Evolutionary conservation across 805 yeast species (phyloP).

Genomic region (Wickerhamomyces alni): DNA sequence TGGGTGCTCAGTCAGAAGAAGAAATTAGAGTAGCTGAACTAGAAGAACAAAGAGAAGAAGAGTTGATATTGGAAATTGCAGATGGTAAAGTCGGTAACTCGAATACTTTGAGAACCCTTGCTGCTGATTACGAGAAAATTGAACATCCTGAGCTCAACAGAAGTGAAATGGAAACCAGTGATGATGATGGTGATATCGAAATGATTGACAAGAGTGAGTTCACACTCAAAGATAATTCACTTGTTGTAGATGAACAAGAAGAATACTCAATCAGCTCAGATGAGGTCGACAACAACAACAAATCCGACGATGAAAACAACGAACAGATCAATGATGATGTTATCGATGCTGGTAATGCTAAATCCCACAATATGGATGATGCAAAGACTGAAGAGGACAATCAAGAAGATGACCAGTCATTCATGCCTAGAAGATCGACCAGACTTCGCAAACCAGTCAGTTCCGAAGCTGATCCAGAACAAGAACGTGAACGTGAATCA

Average conservation of each 20-base stretch:
- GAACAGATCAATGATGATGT: not conserved
- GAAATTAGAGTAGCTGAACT: conserved; percentile 19
- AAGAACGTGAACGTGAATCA: too few species aligned
- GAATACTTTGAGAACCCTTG: conserved; percentile 8
- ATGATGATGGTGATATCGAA: not conserved
- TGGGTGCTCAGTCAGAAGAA: conserved; percentile 24
- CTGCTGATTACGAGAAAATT: conserved; percentile 9
- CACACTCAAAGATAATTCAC: conserved; percentile 1
- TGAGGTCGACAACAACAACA: not conserved
- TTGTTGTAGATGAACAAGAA: too few species aligned
- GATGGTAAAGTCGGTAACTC: conserved; percentile 11
- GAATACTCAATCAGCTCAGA: too few species aligned
- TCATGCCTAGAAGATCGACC: not conserved
- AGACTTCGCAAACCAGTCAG: too few species aligned
- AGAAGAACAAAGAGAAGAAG: conserved; percentile 15
- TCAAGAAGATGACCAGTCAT: not conserved
- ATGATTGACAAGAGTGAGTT: too few species aligned
- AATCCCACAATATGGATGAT: not conserved
- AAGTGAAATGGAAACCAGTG: not conserved
- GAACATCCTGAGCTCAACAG: conserved; percentile 3
- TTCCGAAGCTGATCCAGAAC: too few species aligned
- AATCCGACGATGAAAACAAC: too few species aligned
- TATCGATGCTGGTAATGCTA: not conserved
- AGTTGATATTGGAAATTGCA: conserved; percentile 15
- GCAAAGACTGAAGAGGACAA: not conserved